phyloP scores from a whole-genome alignment of 2,329 filamentous ascomycete species.

The Colletotrichum sublineola region DNA sequence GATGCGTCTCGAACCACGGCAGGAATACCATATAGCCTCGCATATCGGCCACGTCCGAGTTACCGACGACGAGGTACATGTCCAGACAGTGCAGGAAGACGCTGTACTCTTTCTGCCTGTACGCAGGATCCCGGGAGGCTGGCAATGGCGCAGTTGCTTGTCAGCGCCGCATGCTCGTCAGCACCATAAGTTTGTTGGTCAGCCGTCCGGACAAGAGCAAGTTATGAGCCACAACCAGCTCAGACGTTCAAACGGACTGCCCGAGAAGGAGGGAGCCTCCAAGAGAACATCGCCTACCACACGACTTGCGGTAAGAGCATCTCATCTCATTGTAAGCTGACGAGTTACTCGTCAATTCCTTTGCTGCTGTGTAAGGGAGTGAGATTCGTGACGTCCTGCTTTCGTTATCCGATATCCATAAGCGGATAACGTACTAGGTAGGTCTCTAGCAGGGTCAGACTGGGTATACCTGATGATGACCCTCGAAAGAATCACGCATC shows the following conservation, averaged over 20 bases:
- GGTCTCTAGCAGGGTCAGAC: not conserved
- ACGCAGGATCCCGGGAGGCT: not conserved
- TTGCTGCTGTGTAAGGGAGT: not conserved
- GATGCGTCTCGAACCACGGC: not conserved
- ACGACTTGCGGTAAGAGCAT: not conserved
- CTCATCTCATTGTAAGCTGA: not conserved
- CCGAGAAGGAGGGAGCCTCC: not conserved
- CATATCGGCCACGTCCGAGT: not conserved
- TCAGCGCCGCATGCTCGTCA: conserved; percentile 23
- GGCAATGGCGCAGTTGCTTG: conserved; percentile 12
- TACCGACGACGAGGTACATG: conserved; percentile 13
- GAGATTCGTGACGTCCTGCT: not conserved
- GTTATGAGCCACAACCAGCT: not conserved
- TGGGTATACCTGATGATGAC: not conserved
- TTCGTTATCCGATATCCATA: not conserved
- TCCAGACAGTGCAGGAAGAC: conserved; percentile 24
- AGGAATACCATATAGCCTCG: not conserved
- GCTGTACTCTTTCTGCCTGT: not conserved
- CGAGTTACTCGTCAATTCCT: no score
- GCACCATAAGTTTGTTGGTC: conserved; percentile 7
- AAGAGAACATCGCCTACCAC: not conserved
- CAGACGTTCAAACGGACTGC: not conserved
- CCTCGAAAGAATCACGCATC: conserved; percentile 7
- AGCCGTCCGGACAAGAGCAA: not conserved
- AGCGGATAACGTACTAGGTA: not conserved